Evolutionary conservation across 75 land plant species (phyloP), one percentile per base, ranked within the genome.

Genomic region (Chamaecyparis obtusa): DNA sequence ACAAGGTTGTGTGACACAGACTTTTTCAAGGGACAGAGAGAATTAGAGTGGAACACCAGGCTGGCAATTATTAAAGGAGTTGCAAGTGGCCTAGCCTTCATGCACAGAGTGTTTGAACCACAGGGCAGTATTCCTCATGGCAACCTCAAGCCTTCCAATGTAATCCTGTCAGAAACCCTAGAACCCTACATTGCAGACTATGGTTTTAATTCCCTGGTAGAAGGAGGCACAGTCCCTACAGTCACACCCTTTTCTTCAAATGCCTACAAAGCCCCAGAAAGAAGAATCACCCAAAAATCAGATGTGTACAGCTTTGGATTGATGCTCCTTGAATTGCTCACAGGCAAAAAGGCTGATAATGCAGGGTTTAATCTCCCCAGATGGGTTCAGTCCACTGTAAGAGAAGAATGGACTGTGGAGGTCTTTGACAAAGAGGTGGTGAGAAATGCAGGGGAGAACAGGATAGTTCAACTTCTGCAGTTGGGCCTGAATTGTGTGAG

Each of bases 371-470:
- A 89, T 84, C 91, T 92, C 19, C 91, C 91, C 1, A 88, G 87
- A 37, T 92, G 93, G 93, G 93, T 92, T 19, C 89, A 80, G 48
- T 67, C 93, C 69, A 88, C 83, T 88, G 92, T 90, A 30, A 90
- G 93, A 46, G 93, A 90, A 81, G 93, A 92, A 75, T 92, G 93
- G 93, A 92, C 93, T 9, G 91, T 86, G 17, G 93, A 92, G 67
- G 93, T 92, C 9, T 90, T 92, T 74, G 92, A 92, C 77, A 87
- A 84, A 30, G 92, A 92, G 86, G n/a, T 74, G 37, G 88, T 90
- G 2, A 16, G 6, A 35, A 67, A 39, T 43, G 54, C 55, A 13
- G 90, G 82, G 17, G 77, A 35, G 1, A 55, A 88, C 1, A 86
- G 89, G 89, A 86, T 89, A 6, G 78, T 91, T 72, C 60, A 89